Evolutionary conservation across 1,139 yeast species (phyloP).

Genomic region (Taphrina communis): DNA sequence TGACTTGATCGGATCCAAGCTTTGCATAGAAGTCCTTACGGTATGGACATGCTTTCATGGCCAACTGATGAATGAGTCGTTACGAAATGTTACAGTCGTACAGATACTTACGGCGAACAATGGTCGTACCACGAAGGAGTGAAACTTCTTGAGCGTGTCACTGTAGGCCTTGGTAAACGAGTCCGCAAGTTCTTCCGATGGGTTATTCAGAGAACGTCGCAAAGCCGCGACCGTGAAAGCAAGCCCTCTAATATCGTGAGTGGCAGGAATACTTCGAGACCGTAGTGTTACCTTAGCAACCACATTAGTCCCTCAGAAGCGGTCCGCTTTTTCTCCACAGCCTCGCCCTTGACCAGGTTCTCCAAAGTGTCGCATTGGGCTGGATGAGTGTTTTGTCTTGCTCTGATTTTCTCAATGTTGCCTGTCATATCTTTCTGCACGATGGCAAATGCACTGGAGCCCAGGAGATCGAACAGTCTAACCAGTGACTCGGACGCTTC

Average conservation of each 20-base stretch:
- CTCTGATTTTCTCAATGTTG: conserved; percentile 75
- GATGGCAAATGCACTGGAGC: conserved; percentile 81
- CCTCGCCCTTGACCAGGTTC: conserved; percentile 71
- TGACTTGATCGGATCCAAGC: conserved; percentile 65
- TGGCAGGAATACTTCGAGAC: neutral
- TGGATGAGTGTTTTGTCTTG: conserved; percentile 70
- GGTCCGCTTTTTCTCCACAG: conserved; percentile 67
- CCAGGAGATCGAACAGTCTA: conserved; percentile 79
- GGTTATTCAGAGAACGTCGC: conserved; percentile 70
- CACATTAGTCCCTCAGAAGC: conserved; percentile 93
- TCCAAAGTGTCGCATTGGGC: conserved; percentile 70
- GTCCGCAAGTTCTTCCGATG: conserved; percentile 69
- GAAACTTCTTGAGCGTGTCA: conserved; percentile 80
- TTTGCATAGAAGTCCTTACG: conserved; percentile 83
- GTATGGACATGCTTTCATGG: conserved; percentile 95
- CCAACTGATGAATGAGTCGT: conserved; percentile 56
- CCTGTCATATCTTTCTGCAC: conserved; percentile 91
- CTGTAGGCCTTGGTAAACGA: conserved; percentile 83
- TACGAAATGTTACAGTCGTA: neutral
- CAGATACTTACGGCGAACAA: conserved; percentile 61
- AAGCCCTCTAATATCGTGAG: conserved; percentile 62
- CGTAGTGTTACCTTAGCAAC: conserved; percentile 59
- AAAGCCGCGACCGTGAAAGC: conserved; percentile 88
- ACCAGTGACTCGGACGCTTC: conserved; percentile 86
- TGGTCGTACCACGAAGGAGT: conserved; percentile 80